phyloP scores from a whole-genome alignment of 139 green algal species.

The Ulvella scutata region DNA sequence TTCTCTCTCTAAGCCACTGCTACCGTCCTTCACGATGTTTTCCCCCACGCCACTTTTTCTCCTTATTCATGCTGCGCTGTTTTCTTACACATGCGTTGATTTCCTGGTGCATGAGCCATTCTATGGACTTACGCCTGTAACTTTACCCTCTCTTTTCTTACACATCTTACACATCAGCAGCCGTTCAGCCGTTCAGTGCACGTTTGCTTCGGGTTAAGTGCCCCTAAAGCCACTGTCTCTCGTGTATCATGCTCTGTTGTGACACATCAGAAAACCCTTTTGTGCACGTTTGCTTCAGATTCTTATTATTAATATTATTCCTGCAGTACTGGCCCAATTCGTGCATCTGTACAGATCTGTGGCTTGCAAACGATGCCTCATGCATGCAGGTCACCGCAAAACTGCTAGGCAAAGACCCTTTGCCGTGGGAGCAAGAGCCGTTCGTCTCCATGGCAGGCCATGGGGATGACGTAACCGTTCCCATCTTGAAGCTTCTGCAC shows the following conservation, averaged over 20 bases:
- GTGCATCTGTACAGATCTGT: not conserved
- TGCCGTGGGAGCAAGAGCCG: not conserved
- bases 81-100: too few relatives aligned
- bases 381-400: not conserved
- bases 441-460: not conserved
- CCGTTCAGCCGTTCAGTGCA: too few relatives aligned
- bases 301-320: not conserved
- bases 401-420: not conserved
- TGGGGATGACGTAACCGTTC: not conserved
- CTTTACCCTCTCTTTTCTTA: too few relatives aligned
- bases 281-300: not conserved
- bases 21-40: too few relatives aligned
- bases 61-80: too few relatives aligned
- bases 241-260: not conserved
- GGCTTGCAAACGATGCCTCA: not conserved
- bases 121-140: too few relatives aligned
- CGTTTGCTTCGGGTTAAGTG: not conserved
- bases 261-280: not conserved
- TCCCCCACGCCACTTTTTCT: too few relatives aligned
- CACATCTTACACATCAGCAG: too few relatives aligned
- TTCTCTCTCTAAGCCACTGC: too few relatives aligned
- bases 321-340: not conserved
- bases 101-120: too few relatives aligned
- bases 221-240: too few relatives aligned
- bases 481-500: not conserved